These are phyloP conservation scores for Fusarium staphyleae DNA, from an alignment of 2,329 filamentous ascomycete genomes.

Conservation along the genomic window DNA sequence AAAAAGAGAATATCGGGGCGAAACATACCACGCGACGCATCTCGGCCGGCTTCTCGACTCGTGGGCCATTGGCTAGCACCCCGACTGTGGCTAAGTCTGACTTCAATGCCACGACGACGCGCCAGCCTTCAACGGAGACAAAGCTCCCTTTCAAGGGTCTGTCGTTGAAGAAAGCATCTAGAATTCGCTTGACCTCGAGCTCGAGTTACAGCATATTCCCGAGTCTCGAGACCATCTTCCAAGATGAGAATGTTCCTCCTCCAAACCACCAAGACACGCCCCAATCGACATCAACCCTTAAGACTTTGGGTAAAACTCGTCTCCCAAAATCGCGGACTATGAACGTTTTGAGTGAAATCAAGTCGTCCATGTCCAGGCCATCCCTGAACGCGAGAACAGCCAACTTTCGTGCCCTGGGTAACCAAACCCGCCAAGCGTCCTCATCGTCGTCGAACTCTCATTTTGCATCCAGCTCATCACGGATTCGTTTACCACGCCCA, in stretches of 20 bases:
- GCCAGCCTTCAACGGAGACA: constrained; percentile 18
- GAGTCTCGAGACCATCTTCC: constrained; percentile 9
- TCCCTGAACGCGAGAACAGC: constrained; percentile 33
- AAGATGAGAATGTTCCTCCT: constrained; percentile 43
- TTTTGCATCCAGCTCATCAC: constrained; percentile 28
- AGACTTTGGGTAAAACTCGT: constrained; percentile 30
- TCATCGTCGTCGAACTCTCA: constrained; percentile 32
- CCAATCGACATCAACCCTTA: neutral
- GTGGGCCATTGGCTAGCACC: constrained; percentile 37
- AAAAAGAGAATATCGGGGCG: constrained; percentile 8
- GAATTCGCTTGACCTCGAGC: constrained; percentile 13
- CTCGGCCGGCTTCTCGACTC: constrained; percentile 43
- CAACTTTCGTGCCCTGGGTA: constrained; percentile 14
- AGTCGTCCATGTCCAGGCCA: constrained; percentile 52
- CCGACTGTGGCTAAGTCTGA: constrained; percentile 44
- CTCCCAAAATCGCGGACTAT: constrained; percentile 56
- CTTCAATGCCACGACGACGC: constrained; percentile 35
- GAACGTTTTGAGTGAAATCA: constrained; percentile 54
- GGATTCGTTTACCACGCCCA: constrained; percentile 27
- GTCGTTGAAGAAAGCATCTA: constrained; percentile 23
- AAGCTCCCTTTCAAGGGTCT: constrained; percentile 26
- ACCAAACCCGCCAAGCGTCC: constrained; percentile 28
- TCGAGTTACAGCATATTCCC: constrained; percentile 23
- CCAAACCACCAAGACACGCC: neutral
- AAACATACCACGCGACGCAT: constrained; percentile 37